Percentiles rank a stretch among this genome's conserved stretches.
These are phyloP conservation scores for Mortierella sp. DNA, from an alignment of 371 early-diverging fungal species.

Conservation along the genomic window DNA sequence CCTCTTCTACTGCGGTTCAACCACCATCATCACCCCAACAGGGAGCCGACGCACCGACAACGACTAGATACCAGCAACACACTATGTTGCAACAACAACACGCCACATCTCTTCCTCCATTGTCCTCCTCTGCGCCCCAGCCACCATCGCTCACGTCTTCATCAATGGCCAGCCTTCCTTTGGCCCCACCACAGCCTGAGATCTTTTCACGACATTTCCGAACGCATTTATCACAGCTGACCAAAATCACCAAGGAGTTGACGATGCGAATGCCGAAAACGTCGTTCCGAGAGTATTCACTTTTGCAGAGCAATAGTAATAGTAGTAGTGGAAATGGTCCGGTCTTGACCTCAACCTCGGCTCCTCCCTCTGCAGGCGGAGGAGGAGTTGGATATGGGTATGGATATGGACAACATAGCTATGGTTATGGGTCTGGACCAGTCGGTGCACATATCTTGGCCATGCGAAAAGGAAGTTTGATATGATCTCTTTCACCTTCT, in stretches of 20 bases:
- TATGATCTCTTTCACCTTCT: constrained; percentile 81
- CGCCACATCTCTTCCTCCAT: background rate
- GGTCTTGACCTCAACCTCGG: constrained; percentile 21
- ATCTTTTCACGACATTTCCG: constrained; percentile 46
- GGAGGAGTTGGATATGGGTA: constrained; percentile 2
- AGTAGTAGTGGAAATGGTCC: background rate
- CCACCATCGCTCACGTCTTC: constrained; percentile 2
- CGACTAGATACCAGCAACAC: constrained; percentile 3
- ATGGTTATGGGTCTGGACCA: constrained; percentile 50
- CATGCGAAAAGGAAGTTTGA: constrained; percentile 86
- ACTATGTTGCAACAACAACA: background rate
- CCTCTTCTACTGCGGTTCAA: too few relatives aligned
- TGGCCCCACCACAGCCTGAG: constrained; percentile 19
- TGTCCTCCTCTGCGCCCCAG: background rate
- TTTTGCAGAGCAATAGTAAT: constrained; percentile 11
- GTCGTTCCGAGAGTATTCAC: constrained; percentile 34
- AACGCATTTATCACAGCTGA: constrained; percentile 43
- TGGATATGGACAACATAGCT: constrained; percentile 18
- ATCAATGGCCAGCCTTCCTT: constrained; percentile 3
- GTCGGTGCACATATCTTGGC: constrained; percentile 76
- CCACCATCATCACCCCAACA: background rate
- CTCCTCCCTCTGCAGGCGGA: constrained; percentile 20
- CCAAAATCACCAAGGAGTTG: constrained; percentile 46
- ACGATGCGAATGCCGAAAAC: constrained; percentile 47
- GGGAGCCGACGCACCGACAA: constrained; percentile 7